A percentile compares a stretch with the other conserved stretches of the same genome.
Conservation (phyloP, 345 rosid species). For the Hibiscus syriacus region DNA sequence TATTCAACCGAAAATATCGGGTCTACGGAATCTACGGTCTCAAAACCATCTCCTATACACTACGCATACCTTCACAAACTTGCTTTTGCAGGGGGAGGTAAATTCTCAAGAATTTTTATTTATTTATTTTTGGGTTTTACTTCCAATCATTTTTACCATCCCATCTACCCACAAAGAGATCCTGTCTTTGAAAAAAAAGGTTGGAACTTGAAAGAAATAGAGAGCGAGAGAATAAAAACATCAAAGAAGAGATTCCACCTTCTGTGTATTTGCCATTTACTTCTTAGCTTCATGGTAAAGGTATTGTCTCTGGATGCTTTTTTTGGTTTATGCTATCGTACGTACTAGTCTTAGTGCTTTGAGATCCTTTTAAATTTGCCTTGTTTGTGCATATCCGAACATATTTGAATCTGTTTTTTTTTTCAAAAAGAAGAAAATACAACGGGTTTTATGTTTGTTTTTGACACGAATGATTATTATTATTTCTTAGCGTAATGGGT, state of each 20-base stretch:
- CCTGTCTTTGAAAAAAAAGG: neutral
- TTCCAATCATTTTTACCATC: too few species aligned
- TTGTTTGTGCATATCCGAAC: too few species aligned
- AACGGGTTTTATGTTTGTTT: too few species aligned
- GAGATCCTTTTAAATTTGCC: too few species aligned
- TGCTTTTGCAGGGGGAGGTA: neutral
- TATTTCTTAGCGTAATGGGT: too few species aligned
- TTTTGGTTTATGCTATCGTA: neutral
- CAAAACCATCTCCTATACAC: slow-evolving; percentile 8
- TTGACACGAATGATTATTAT: too few species aligned
- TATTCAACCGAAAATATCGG: slow-evolving; percentile 12
- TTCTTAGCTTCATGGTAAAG: slow-evolving; percentile 10
- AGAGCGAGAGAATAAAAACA: too few species aligned
- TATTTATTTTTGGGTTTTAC: neutral
- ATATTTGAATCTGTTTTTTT: too few species aligned
- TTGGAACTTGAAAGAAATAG: neutral
- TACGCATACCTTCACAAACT: slow-evolving; percentile 11
- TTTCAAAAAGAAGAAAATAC: too few species aligned
- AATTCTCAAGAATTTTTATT: neutral
- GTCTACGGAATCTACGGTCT: slow-evolving; percentile 26
- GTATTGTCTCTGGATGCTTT: neutral
- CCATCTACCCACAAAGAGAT: slow-evolving; percentile 2
- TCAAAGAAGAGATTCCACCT: slow-evolving; percentile 9
- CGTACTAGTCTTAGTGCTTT: neutral
- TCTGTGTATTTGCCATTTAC: slow-evolving; percentile 13